These are phyloP conservation scores for Rhizophora apiculata DNA, from an alignment of 345 rosid species.

Conservation along the genomic window DNA sequence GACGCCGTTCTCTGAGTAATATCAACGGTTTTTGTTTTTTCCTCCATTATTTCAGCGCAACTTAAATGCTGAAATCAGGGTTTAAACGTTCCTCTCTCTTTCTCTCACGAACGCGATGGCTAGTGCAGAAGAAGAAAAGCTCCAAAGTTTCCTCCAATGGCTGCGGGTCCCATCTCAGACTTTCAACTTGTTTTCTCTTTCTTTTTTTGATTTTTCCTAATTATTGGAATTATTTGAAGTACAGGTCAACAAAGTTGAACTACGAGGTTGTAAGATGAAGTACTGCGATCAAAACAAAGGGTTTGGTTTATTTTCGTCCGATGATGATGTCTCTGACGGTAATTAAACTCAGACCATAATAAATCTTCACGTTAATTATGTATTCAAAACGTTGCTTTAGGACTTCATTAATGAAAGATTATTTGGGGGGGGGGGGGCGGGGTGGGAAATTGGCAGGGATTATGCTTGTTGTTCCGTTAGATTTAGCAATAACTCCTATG, in stretches of 20 bases:
- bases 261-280: conserved; percentile 66
- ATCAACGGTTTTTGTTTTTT: no score
- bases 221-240: background rate
- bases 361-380: background rate
- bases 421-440: no score
- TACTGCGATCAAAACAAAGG: conserved; percentile 61
- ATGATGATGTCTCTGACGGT: conserved; percentile 42
- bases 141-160: conserved; percentile 58
- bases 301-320: conserved; percentile 59
- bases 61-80: background rate
- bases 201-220: background rate
- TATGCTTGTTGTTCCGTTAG: conserved; percentile 69
- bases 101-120: conserved; percentile 36
- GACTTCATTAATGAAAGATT: no score
- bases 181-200: background rate
- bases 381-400: background rate
- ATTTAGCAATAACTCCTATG: conserved; percentile 93
- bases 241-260: conserved; percentile 67
- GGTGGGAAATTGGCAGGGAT: conserved; percentile 46
- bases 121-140: conserved; percentile 41
- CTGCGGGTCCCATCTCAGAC: conserved; percentile 40
- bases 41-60: no score
- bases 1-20: no score
- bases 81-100: background rate
- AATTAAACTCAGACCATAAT: background rate